Percentiles rank a stretch among this genome's conserved stretches.
Conservation (phyloP, 2,329 filamentous ascomycete genomes). For the Fusarium falciforme region DNA sequence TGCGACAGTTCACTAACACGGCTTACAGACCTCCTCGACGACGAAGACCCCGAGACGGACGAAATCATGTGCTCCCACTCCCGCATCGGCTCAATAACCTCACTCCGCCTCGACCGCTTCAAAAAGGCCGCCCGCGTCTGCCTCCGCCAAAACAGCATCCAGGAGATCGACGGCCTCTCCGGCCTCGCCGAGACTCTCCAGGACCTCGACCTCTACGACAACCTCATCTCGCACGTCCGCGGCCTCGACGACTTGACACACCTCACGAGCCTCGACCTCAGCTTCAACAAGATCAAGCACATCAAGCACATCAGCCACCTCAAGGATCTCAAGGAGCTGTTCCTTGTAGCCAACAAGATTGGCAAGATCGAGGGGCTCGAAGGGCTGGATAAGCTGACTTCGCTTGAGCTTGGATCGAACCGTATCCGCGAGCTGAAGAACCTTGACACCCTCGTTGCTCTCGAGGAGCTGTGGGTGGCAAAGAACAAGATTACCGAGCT, state of each 20-base stretch:
- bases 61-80: slow-evolving; percentile 94
- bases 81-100: slow-evolving; percentile 81
- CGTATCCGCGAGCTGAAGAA: slow-evolving; percentile 90
- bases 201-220: slow-evolving; percentile 97
- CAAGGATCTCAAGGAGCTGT: slow-evolving; percentile 82
- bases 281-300: slow-evolving; percentile 99
- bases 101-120: slow-evolving; percentile 87
- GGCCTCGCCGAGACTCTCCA: slow-evolving; percentile 73
- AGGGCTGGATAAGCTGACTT: slow-evolving; percentile 77
- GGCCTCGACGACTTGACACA: slow-evolving; percentile 82
- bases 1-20: slow-evolving; percentile 28
- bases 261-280: slow-evolving; percentile 86
- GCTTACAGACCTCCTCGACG: slow-evolving; percentile 68
- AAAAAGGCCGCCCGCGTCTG: slow-evolving; percentile 80
- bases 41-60: slow-evolving; percentile 70
- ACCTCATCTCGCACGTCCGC: slow-evolving; percentile 87
- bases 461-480: slow-evolving; percentile 94
- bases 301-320: slow-evolving; percentile 90
- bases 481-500: slow-evolving; percentile 97
- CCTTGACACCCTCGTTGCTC: slow-evolving; percentile 77
- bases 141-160: slow-evolving; percentile 91
- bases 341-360: slow-evolving; percentile 96
- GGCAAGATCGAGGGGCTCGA: slow-evolving; percentile 86
- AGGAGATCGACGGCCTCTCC: slow-evolving; percentile 80
- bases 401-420: slow-evolving; percentile 93